Evolutionary conservation across 441 rosid species (phyloP).

Genomic region (Arabidopsis hybrid): DNA sequence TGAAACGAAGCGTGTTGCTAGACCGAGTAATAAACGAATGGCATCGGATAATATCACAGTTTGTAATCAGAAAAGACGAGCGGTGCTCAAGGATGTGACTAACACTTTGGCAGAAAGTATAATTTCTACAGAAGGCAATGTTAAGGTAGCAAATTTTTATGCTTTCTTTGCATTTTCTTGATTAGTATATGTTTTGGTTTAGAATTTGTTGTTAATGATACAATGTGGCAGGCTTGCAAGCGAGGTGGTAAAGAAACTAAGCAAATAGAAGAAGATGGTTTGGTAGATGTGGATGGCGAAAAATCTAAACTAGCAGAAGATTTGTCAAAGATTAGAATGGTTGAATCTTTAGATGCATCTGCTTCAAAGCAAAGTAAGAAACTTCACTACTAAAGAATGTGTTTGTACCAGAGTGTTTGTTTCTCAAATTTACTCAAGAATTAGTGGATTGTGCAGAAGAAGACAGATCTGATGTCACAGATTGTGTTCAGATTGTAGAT

Average conservation of each 20-base stretch:
- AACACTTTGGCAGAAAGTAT: conserved; percentile 47
- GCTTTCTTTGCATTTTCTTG: not conserved
- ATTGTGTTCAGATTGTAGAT: conserved; percentile 51
- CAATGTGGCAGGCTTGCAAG: conserved; percentile 40
- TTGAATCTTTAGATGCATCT: conserved; percentile 50
- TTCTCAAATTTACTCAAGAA: not conserved
- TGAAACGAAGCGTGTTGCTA: conserved; percentile 54
- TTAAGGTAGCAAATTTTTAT: conserved; percentile 45
- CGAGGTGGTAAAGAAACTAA: conserved; percentile 45
- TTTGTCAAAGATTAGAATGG: conserved; percentile 72
- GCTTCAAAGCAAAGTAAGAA: conserved; percentile 33
- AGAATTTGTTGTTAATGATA: not conserved
- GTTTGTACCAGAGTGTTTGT: not conserved
- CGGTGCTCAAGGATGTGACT: conserved; percentile 72
- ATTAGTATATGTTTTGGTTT: not conserved
- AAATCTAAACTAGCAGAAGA: conserved; percentile 69
- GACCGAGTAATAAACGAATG: conserved; percentile 57
- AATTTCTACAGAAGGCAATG: conserved; percentile 40
- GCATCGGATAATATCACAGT: conserved; percentile 64
- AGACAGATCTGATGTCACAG: conserved; percentile 44
- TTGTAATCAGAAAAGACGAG: conserved; percentile 65
- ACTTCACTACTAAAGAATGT: not conserved
- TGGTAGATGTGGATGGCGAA: conserved; percentile 52
- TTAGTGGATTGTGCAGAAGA: conserved; percentile 57
- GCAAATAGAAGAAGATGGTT: conserved; percentile 46